Percentiles rank a stretch among this genome's conserved stretches.
phyloP scores from a whole-genome alignment of 2,329 filamentous ascomycete genomes.

The Balansia obtecta region DNA sequence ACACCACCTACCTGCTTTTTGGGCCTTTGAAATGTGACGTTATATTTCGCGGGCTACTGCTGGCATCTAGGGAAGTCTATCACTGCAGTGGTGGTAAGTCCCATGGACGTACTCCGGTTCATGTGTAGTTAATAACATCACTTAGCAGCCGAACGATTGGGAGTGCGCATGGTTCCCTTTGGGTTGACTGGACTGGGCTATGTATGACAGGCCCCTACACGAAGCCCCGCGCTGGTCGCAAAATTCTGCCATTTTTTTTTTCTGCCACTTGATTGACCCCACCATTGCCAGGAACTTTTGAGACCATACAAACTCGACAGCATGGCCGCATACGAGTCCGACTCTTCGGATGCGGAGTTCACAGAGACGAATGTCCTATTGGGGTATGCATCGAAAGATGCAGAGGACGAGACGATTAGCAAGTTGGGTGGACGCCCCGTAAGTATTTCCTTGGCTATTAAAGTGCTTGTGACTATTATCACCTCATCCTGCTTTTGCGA shows the following conservation, averaged over 20 bases:
- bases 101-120: no score
- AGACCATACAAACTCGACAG: background rate
- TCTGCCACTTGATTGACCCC: slow-evolving; percentile 23
- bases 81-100: no score
- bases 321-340: slow-evolving; percentile 77
- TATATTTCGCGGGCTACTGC: no score
- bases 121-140: no score
- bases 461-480: background rate
- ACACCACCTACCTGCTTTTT: slow-evolving; percentile 4
- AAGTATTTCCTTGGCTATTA: slow-evolving; percentile 21
- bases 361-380: slow-evolving; percentile 80
- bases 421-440: slow-evolving; percentile 81
- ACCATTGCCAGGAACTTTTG: slow-evolving; percentile 14
- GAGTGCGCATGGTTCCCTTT: no score
- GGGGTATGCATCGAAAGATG: slow-evolving; percentile 74
- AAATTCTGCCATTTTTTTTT: background rate
- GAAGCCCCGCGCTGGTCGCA: background rate
- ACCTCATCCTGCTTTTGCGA: background rate
- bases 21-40: background rate
- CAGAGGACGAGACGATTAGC: slow-evolving; percentile 71
- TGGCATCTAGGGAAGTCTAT: no score
- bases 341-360: slow-evolving; percentile 61
- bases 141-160: no score
- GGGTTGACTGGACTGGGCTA: no score
- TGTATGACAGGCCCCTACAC: background rate